These are phyloP conservation scores for Ascoidea rubescens DNA, from an alignment of 805 yeast species.

Conservation along the genomic window DNA sequence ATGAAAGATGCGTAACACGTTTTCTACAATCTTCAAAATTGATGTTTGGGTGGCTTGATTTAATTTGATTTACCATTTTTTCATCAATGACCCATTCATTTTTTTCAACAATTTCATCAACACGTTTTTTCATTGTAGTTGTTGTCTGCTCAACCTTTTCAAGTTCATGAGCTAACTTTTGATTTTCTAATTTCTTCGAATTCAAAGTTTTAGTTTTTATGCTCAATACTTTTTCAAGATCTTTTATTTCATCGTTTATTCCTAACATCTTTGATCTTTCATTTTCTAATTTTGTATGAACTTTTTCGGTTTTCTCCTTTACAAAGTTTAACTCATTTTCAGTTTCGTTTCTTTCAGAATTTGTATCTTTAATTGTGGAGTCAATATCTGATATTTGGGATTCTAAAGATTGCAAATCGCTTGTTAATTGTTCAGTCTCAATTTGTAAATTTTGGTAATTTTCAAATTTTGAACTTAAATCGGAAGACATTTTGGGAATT, in stretches of 20 bases:
- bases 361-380: slow-evolving; percentile 21
- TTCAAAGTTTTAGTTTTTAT: slow-evolving; percentile 25
- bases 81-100: slow-evolving; percentile 67
- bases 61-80: slow-evolving; percentile 35
- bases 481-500: slow-evolving; percentile 22
- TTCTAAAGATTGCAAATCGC: slow-evolving; percentile 35
- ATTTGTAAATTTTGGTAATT: slow-evolving; percentile 49
- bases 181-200: slow-evolving; percentile 35
- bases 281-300: slow-evolving; percentile 24
- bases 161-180: slow-evolving; percentile 39
- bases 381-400: slow-evolving; percentile 27
- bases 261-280: slow-evolving; percentile 51
- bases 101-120: slow-evolving; percentile 34
- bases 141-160: slow-evolving; percentile 30
- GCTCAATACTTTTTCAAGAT: slow-evolving; percentile 33
- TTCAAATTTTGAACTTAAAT: slow-evolving; percentile 33
- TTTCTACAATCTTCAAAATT: slow-evolving; percentile 50
- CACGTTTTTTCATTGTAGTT: slow-evolving; percentile 21
- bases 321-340: slow-evolving; percentile 12
- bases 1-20: slow-evolving; percentile 40
- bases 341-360: slow-evolving; percentile 14
- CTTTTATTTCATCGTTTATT: slow-evolving; percentile 63
- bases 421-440: slow-evolving; percentile 52
- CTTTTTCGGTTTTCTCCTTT: slow-evolving; percentile 13
- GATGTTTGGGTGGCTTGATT: slow-evolving; percentile 49